Evolutionary conservation across 345 rosid genomes (phyloP), one percentile per base, ranked within the genome.

Genomic region (Noccaea bulbosa): DNA sequence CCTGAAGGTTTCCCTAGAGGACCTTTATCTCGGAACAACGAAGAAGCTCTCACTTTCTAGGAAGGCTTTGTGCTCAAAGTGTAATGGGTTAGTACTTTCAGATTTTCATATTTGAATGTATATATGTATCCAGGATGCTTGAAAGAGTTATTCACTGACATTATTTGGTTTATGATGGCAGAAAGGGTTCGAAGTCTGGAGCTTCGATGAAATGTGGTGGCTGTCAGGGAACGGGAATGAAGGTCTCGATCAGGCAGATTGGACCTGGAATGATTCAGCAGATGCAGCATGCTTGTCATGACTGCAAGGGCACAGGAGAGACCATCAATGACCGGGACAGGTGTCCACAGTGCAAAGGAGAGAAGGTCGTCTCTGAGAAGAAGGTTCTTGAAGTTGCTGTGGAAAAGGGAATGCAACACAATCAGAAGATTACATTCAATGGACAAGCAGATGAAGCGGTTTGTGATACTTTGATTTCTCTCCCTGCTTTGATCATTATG

Each of bases 261-360:
- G 94, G 98, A 14, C 98, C 97, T 17, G 84, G 88, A 14, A 91
- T 93, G 98, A 86, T 93, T 71, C 98, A 93, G 78, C 96, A 93
- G 82, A 83, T 88, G 96, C 98, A 93, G 58, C 97, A 88, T 27
- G 79, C 88, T 48, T 93, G 98, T 79, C 84, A 83, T 75, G 98
- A 88, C 15, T 93, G 98, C 52, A 90, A 85, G 71, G 98, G 97
- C 3, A 88, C 97, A 11, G 98, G 98, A 4, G 97, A 88, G 77
- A 76, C 83, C 11, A 90, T 91, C 41, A 83, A 65, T 17, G 96
- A 88, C 3, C 77, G 85, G 65, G 96, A 88, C 38, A 82, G 98
- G 22, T 93, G 98, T 82, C 60, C 86, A 3, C 86, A 80, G 52
- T 93, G 97, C 81, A 87, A 85, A 71, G 98, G 96, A 45, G 94